These are phyloP conservation scores for Xylaria cubensis DNA, from an alignment of 495 filamentous ascomycete genomes.

Conservation along the genomic window DNA sequence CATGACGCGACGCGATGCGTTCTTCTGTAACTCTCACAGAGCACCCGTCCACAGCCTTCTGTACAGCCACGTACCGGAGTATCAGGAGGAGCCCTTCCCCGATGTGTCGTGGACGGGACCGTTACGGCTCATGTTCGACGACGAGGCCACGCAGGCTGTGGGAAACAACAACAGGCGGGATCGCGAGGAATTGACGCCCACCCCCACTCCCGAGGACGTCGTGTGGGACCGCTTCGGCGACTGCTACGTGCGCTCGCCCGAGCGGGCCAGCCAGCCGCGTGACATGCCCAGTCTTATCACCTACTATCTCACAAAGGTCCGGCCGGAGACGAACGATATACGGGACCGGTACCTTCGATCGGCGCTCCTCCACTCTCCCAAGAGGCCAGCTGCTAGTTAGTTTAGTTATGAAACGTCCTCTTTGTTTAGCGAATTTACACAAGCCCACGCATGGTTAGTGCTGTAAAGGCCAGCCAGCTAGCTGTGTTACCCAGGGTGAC, in stretches of 20 bases:
- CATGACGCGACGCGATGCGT: conserved; percentile 14
- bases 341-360: conserved; percentile 32
- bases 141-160: conserved; percentile 16
- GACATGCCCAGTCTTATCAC: not conserved
- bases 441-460: too few species aligned
- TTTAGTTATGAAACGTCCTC: too few species aligned
- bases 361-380: conserved; percentile 29
- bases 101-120: not conserved
- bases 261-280: not conserved
- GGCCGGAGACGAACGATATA: conserved; percentile 34
- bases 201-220: too few species aligned
- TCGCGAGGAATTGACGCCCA: too few species aligned
- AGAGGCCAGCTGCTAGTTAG: conserved; percentile 9
- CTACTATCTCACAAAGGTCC: conserved; percentile 30
- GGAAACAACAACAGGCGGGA: conserved; percentile 2
- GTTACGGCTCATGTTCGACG: conserved; percentile 35
- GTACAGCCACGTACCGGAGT: conserved; percentile 12
- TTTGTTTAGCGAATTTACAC: too few species aligned
- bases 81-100: not conserved
- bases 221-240: conserved; percentile 38
- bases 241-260: conserved; percentile 30
- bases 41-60: conserved; percentile 4
- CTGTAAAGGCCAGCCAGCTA: too few species aligned
- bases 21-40: not conserved
- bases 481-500: too few species aligned